A percentile compares a stretch with the other conserved stretches of the same genome.
These are phyloP conservation scores for Cucurbitaria berberidis DNA, from an alignment of 2,329 filamentous ascomycete genomes.

Conservation along the genomic window DNA sequence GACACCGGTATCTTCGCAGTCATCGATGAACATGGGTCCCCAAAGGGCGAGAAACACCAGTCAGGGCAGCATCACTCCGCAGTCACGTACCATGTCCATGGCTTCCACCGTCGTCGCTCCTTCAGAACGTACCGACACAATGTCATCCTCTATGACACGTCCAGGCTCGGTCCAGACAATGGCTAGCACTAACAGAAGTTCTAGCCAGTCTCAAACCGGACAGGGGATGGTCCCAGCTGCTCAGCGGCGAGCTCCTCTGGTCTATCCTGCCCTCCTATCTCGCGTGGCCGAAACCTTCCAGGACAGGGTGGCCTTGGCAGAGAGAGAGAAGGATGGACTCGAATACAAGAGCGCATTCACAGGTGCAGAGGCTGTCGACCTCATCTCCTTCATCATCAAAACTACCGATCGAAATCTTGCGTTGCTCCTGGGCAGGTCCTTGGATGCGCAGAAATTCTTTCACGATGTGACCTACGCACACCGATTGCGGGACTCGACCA, in stretches of 20 bases:
- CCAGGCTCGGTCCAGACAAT: conserved; percentile 46
- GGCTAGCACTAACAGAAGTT: conserved; percentile 46
- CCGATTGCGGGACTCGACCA: conserved; percentile 87
- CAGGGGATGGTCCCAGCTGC: conserved; percentile 55
- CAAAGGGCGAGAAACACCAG: conserved; percentile 45
- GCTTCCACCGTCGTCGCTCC: conserved; percentile 77
- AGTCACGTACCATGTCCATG: conserved; percentile 85
- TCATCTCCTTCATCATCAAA: conserved; percentile 95
- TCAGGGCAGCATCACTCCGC: conserved; percentile 43
- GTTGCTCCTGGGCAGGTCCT: conserved; percentile 82
- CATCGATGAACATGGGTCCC: conserved; percentile 33
- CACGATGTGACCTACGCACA: conserved; percentile 99
- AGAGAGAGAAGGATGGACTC: conserved; percentile 93
- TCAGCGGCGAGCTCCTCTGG: conserved; percentile 74
- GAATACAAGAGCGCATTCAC: conserved; percentile 98
- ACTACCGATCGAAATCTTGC: conserved; percentile 96
- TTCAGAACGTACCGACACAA: conserved; percentile 66
- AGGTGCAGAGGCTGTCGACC: conserved; percentile 91
- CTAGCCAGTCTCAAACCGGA: conserved; percentile 51
- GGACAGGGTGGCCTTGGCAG: conserved; percentile 82
- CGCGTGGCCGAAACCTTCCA: conserved; percentile 91
- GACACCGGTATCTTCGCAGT: conserved; percentile 27
- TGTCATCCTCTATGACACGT: conserved; percentile 56
- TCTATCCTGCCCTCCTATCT: conserved; percentile 94
- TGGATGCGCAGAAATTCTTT: conserved; percentile 98